These are phyloP conservation scores for Fraxinus ornus DNA, from an alignment of 305 asterid genomes.

Conservation along the genomic window DNA sequence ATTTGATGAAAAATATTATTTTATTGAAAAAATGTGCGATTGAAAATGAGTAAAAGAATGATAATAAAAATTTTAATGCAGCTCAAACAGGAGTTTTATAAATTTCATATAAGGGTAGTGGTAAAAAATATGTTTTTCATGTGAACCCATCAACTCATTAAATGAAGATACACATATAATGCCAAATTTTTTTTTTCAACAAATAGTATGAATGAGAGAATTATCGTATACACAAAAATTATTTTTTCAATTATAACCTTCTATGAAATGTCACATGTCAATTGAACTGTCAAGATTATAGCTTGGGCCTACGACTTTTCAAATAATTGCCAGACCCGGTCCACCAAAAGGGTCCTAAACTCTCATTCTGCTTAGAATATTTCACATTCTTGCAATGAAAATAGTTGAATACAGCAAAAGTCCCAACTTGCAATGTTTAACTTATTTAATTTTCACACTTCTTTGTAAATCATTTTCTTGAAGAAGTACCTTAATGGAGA, in stretches of 20 bases:
- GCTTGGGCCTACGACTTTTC: conserved; percentile 30
- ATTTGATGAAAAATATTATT: too few relatives aligned
- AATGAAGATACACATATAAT: conserved; percentile 15
- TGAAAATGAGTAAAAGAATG: too few relatives aligned
- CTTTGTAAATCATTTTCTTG: conserved; percentile 24
- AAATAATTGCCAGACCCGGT: conserved; percentile 18
- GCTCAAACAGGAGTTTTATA: too few relatives aligned
- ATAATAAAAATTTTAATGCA: too few relatives aligned
- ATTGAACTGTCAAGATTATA: conserved; percentile 29
- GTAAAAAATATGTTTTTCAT: neutral
- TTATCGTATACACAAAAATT: neutral
- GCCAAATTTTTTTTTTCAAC: conserved; percentile 16
- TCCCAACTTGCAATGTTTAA: conserved; percentile 24
- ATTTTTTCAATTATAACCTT: conserved; percentile 13
- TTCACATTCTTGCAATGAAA: neutral
- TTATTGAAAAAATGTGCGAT: too few relatives aligned
- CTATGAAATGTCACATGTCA: conserved; percentile 23
- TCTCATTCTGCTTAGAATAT: neutral
- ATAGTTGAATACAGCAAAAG: neutral
- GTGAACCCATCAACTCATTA: conserved; percentile 8
- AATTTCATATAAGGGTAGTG: too few relatives aligned
- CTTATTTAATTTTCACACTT: neutral
- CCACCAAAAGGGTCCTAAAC: conserved; percentile 6
- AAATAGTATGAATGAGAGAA: conserved; percentile 13
- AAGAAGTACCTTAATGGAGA: neutral